Base-by-base conservation (phyloP, 164 flowering plant species). In the Vitis amurensis region DNA sequence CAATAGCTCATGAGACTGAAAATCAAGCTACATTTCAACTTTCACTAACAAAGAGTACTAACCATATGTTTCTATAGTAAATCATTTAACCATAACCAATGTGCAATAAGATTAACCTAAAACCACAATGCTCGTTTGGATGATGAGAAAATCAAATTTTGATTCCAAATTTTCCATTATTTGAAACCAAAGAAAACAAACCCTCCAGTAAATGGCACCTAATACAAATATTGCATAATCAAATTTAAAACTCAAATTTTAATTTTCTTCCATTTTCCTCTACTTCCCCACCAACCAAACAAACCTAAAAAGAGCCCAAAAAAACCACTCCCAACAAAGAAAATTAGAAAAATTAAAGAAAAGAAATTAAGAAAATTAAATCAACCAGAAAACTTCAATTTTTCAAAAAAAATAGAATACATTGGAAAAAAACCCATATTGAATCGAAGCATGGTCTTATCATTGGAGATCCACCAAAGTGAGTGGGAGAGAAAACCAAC, bases 391-490 rank as follows among this genome's bases (percentile, higher is more conserved):
- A 37, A 37, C 44, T 7, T 37, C 44, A 37, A 37, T 3, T 37
- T 37, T 37, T 6, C 44, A 37, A 37, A 37, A n/a, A n/a, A 12
- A 53, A 53, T 12, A 11, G 27, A 53, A 13, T 53, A 13, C 2
- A 13, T 4, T 13, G 11, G 5, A 13, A 52, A 12, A 55, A 31
- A 37, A 19, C 50, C 13, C 59, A 55, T 7, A 5, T 55, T 27
- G 55, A 63, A 49, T 57, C 63, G 47, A 19, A 48, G 49, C 70
- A 53, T 9, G 63, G 16, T 57, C 37, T 8, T 23, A 50, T 61
- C 70, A 48, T 68, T 15, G n/a, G 53, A 57, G 61, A 68, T 55
- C 70, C 56, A 50, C 7, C 9, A n/a, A 19, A 56, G 19, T 19
- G 16, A 56, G 59, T 3, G 59, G 10, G 27, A 56, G 3, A 56